Conservation (phyloP, 495 filamentous ascomycete species). For the Clavariopsis aquatica region DNA sequence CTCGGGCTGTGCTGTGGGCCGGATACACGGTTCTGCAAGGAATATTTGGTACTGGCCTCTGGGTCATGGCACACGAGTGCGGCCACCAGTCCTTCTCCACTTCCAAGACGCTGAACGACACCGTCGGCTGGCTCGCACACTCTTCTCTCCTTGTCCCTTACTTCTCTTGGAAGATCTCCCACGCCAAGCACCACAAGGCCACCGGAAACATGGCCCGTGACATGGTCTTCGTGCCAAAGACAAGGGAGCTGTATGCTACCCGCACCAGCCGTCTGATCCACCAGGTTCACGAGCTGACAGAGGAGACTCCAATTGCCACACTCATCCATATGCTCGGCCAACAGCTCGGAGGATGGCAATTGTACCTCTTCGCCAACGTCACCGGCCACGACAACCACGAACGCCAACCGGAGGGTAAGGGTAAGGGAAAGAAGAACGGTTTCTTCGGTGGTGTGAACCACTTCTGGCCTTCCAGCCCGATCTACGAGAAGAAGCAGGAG, state of each 20-base stretch:
- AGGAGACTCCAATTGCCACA: constrained; percentile 91
- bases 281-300: constrained; percentile 81
- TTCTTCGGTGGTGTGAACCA: constrained; percentile 80
- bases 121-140: constrained; percentile 67
- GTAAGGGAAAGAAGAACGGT: constrained; percentile 79
- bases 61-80: constrained; percentile 87
- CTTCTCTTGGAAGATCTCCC: constrained; percentile 76
- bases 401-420: constrained; percentile 70
- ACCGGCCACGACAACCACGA: constrained; percentile 94
- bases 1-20: constrained; percentile 59
- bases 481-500: constrained; percentile 86
- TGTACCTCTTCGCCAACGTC: constrained; percentile 84
- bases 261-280: constrained; percentile 69
- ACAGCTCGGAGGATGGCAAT: constrained; percentile 86
- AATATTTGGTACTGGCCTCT: constrained; percentile 74
- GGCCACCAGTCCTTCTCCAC: constrained; percentile 75
- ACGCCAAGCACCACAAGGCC: constrained; percentile 79
- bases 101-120: constrained; percentile 61
- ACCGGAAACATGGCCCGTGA: constrained; percentile 94
- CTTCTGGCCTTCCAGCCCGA: constrained; percentile 81
- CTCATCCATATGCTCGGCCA: constrained; percentile 70
- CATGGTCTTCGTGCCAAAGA: constrained; percentile 95
- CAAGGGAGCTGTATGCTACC: constrained; percentile 70
- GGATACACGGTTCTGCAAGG: constrained; percentile 74
- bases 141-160: constrained; percentile 69